Base-by-base conservation (phyloP, 1,284 basidiomycete genomes). In the Boletus smithii region DNA sequence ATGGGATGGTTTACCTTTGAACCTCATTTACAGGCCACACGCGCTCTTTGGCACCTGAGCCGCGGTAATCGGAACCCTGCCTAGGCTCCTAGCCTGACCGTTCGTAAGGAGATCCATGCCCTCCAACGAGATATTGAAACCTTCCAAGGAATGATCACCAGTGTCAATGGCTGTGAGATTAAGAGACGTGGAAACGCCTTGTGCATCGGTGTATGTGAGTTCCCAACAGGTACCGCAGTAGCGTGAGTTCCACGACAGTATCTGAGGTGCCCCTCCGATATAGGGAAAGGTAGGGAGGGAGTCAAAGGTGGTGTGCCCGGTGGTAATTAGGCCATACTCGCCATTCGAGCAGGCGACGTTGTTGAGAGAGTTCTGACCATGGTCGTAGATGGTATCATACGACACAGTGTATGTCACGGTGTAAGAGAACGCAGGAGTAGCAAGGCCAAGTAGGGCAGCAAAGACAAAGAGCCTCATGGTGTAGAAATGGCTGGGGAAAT, bases 281-380 rank as follows among this genome's bases (percentile, higher is more conserved):
- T 66, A 59, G 7, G 79, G 77, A 65, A 74, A 81, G 44, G 54
- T 63, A 24, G 77, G 75, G 26, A 82, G 61, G 26, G 67, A 62
- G n/a, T 61, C 62, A 52, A 79, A 74, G 27, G 69, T 77, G 11
- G 60, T 62, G 55, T 63, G 79, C 14, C 70, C 69, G 16, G 61
- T 59, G 22, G 69, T 71, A 37, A 71, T 33, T 18, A 81, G 66
- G 34, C 64, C 66, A 31, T 58, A 22, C 37, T 55, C 44, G 7
- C 76, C 77, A 48, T 73, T 71, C 2, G 77, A 79, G 62, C 79
- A 81, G 16, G 73, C 68, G 48, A 77, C 72, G 20, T 42, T 61
- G 51, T 40, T 22, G 33, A 80, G 66, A 18, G 69, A 66, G 13
- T 44, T 49, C 1, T 42, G 49, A 16, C 49, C 30, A 9, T 63